Base-by-base conservation (phyloP, 352 stramenopile species). In the Globisporangium mamillatum region DNA sequence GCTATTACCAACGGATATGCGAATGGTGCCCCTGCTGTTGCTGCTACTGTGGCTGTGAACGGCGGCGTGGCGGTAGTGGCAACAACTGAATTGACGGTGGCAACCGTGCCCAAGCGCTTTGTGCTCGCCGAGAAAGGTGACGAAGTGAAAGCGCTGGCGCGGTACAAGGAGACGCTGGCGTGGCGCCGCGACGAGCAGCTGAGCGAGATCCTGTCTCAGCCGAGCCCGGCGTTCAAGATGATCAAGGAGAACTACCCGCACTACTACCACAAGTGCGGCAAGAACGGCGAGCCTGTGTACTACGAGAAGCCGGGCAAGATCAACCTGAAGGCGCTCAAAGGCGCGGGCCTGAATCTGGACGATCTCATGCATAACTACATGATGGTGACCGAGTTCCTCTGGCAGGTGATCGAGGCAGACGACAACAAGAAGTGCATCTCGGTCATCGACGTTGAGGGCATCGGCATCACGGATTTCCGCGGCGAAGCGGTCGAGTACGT, bases 241-340 rank as follows among this genome's bases (percentile, higher is more conserved):
- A 97, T 97, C 76, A 97, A 97, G 72, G 74, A 88, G 25, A 95
- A 97, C 74, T 97, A 97, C 75, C 89, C 91, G 53, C 89, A 97
- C 60, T 97, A 90, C 70, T 96, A 95, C 75, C 85, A 95, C 80
- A 95, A 95, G 69, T 82, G 85, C 44, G 87, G 87, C 56, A 89
- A 90, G 46, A 74, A 93, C 20, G 76, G 73, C 38, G 87, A 95
- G 68, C 87, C 88, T 10, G 87, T 95, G 69, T 96, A 96, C 79
- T 95, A 95, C 57, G 87, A 95, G 67, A 92, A 94, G 61, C 84
- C 85, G 1, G 86, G 88, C 58, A 91, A 91, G 61, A 97, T 96
- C 75, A 86, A 96, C 55, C 60, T 97, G 41, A 92, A 95, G 70
- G 86, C 86, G 22, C 77, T 97, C 34, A 93, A 92, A 67, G 77